phyloP scores from a whole-genome alignment of 2,329 filamentous ascomycete genomes.

The Colletotrichum endophyticum region DNA sequence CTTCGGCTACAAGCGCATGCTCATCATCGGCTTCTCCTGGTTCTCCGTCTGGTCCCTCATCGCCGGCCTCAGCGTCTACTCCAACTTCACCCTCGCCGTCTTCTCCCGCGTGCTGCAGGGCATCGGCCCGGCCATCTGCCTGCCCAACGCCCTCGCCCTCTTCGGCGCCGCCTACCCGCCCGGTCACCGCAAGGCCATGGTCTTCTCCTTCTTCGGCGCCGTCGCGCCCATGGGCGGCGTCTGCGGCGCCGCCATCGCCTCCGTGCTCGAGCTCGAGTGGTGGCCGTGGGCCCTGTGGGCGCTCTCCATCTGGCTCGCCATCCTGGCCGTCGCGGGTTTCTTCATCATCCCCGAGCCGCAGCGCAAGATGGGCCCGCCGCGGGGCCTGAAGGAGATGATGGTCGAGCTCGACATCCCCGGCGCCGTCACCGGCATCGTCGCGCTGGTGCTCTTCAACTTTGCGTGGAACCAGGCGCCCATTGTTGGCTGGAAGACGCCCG shows the following conservation, averaged over 20 bases:
- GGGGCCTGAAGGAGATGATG: conserved; percentile 22
- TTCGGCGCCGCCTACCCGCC: conserved; percentile 62
- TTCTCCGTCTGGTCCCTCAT: conserved; percentile 59
- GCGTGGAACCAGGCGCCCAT: conserved; percentile 70
- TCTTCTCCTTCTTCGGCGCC: conserved; percentile 57
- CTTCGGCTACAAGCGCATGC: conserved; percentile 62
- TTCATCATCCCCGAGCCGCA: conserved; percentile 39
- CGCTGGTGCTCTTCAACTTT: conserved; percentile 68
- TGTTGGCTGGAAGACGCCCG: conserved; percentile 61
- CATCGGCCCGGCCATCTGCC: conserved; percentile 64
- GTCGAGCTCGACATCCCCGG: conserved; percentile 44
- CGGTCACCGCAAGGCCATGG: conserved; percentile 63
- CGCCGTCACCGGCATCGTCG: conserved; percentile 51
- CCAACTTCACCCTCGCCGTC: conserved; percentile 25
- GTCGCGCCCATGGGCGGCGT: conserved; percentile 52
- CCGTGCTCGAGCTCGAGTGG: conserved; percentile 42
- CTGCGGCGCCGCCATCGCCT: conserved; percentile 42
- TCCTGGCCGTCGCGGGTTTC: conserved; percentile 33
- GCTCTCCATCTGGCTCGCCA: conserved; percentile 37
- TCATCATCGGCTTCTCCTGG: conserved; percentile 61
- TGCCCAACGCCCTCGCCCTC: conserved; percentile 70
- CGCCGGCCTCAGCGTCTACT: conserved; percentile 45
- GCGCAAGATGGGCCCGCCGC: conserved; percentile 11
- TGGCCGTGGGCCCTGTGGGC: conserved; percentile 57
- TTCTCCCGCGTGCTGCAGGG: conserved; percentile 57